Evolutionary conservation across 805 yeast genomes (phyloP).

Genomic region (Wickerhamiella domercqiae): DNA sequence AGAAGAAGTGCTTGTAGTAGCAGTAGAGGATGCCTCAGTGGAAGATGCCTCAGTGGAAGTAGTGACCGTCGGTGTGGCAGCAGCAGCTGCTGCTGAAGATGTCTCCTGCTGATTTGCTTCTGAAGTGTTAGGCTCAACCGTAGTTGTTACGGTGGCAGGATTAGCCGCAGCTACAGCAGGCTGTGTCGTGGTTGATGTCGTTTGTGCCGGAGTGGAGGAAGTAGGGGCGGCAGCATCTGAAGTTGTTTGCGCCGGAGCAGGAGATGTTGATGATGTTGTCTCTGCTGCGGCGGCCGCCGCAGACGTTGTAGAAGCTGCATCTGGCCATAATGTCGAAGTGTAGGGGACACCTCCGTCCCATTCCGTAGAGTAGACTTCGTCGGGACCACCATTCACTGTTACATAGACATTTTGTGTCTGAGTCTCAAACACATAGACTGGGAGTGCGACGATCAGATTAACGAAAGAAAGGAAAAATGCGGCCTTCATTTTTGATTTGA

Average conservation of each 20-base stretch:
- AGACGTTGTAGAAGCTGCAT: slow-evolving; percentile 12
- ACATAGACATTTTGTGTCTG: slow-evolving; percentile 13
- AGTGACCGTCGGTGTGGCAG: slow-evolving; percentile 14
- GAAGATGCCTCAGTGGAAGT: slow-evolving; percentile 18
- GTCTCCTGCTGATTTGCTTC: slow-evolving; percentile 4
- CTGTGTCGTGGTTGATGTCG: slow-evolving; percentile 11
- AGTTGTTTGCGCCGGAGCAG: slow-evolving; percentile 12
- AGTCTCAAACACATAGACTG: slow-evolving; percentile 15
- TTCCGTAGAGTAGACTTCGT: slow-evolving; percentile 8
- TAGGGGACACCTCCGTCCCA: slow-evolving; percentile 6
- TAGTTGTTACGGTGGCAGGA: slow-evolving; percentile 17
- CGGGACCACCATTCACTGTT: slow-evolving; percentile 12
- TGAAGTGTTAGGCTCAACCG: slow-evolving; percentile 17
- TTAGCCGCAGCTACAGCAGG: slow-evolving; percentile 15
- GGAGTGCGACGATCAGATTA: slow-evolving; percentile 3
- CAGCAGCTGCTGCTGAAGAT: slow-evolving; percentile 14
- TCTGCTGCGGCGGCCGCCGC: slow-evolving; percentile 5
- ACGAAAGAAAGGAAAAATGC: slow-evolving; percentile 3
- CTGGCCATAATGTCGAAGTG: slow-evolving; percentile 15
- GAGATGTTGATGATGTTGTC: background rate
- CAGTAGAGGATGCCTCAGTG: slow-evolving; percentile 16
- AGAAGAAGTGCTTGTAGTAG: slow-evolving; percentile 12
- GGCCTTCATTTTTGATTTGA: slow-evolving; percentile 2
- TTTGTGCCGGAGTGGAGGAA: slow-evolving; percentile 12
- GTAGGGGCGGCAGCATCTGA: slow-evolving; percentile 8